Evolutionary conservation across 768 basidiomycete species (phyloP), one percentile per base, ranked within the genome.

Genomic region (Hygrophorus pudorinus): DNA sequence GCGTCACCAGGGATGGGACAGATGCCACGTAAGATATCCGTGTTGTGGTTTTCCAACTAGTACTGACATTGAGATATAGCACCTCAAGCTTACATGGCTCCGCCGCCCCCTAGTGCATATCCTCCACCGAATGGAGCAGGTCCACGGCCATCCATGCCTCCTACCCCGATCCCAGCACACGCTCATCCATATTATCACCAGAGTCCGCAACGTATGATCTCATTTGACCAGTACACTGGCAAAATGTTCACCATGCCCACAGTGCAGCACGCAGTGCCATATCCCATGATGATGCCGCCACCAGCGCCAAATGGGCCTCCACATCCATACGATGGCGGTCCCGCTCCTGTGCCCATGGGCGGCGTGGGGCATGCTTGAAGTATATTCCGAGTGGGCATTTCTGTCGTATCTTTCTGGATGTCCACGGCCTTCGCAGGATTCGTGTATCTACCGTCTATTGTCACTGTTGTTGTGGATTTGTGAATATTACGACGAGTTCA

Each of bases 241-340:
- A 53, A 57, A 51, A 56, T 61, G 52, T 55, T 66, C 50, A 63
- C 55, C 36, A 52, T 49, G 46, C 45, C 51, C 56, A 50, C 64
- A 91, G 88, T 90, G 59, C 80, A 81, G 62, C 88, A 89, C 54
- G 85, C 88, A 28, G 78, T 85, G 51, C 82, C 85, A 38, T 91
- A 90, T 60, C 81, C 75, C n/a, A 85, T 87, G 83, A 90, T 90
- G 85, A 87, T 88, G 82, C 83, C 79, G 44, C 84, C 82, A 44
- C 81, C 81, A 5, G 47, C 39, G 11, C 79, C 81, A 40, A 75
- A 70, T 46, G 73, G 67, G 35, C 75, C 75, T 32, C 81, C 80
- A 49, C 86, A 87, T 57, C 75, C 73, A 28, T 89, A 88, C 61
- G 85, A 89, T 37, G 77, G 72, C 48, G 75, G 73, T 13, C 76